A percentile compares a stretch with the other conserved stretches of the same genome.
phyloP scores from a whole-genome alignment of 768 basidiomycete genomes.

The Lactarius vividus region DNA sequence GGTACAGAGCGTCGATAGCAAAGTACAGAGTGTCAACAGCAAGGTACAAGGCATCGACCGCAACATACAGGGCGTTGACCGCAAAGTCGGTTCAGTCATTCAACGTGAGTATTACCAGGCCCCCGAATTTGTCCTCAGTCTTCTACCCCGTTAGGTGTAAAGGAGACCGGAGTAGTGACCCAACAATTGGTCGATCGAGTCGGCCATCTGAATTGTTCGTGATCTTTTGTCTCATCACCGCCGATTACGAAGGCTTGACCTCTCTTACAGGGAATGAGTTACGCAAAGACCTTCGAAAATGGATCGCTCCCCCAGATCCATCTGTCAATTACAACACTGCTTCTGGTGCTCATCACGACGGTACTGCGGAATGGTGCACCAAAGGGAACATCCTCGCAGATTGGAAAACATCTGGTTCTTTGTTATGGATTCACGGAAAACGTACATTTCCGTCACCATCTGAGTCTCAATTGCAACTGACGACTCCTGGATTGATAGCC shows the following conservation, averaged over 20 bases:
- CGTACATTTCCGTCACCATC: background rate
- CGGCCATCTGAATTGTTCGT: too few species aligned
- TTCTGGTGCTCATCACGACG: background rate
- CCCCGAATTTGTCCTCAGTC: background rate
- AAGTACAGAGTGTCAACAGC: too few species aligned
- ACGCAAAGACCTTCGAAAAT: too few species aligned
- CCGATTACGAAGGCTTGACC: background rate
- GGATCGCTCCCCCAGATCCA: too few species aligned
- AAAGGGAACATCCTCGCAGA: background rate
- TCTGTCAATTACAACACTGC: background rate
- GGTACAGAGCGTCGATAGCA: too few species aligned
- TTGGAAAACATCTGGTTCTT: background rate
- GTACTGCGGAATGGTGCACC: background rate
- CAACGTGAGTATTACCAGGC: background rate
- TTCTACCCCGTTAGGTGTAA: background rate
- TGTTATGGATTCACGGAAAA: background rate
- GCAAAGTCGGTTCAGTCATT: too few species aligned
- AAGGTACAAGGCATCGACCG: too few species aligned
- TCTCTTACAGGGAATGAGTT: background rate
- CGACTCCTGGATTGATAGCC: background rate
- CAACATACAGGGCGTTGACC: too few species aligned
- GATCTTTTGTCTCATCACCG: background rate
- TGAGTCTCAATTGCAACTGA: background rate
- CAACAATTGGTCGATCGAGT: too few species aligned
- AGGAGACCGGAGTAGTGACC: too few species aligned